Evolutionary conservation across 345 rosid species (phyloP), one percentile per base, ranked within the genome.

Genomic region (Theobroma cacao): DNA sequence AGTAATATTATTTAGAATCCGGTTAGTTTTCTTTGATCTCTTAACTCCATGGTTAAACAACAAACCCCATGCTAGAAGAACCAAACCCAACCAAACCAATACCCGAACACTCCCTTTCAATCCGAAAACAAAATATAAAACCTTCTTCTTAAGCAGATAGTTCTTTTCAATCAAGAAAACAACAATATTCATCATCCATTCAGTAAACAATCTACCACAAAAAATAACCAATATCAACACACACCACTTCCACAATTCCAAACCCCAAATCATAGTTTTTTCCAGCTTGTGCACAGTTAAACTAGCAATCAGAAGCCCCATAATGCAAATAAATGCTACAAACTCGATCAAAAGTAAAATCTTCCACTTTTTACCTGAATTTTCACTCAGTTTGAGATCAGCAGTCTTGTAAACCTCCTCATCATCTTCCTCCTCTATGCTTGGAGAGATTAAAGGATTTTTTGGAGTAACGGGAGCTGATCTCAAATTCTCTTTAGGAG

Each of bases 121-220:
- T 43, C 95, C 91, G 52, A 78, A 84, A 33, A 91, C 89, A 76
- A 89, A 91, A 77, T 91, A 91, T 45, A 91, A 66, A 62, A 91
- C 92, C 79, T 91, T 91, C 80, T 91, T 91, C 79, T 80, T 88
- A 34, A 89, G 86, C 88, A 88, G 70, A 69, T 82, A 91, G 79
- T 86, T 89, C 80, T 80, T 88, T 78, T 89, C 92, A 40, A 89
- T 80, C 79, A 84, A 80, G 83, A 89, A 88, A 71, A 89, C 88
- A 72, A 84, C 48, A 33, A 86, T 33, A 45, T 88, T 87, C 74
- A 86, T 81, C 52, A 83, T 77, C 90, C 92, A 86, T 30, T 78
- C 88, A 1, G 87, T 82, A 36, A 88, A 75, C 83, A 91, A 80
- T 63, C 88, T 77, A 41, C 94, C 92, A 43, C 87, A 82, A 73